phyloP scores from a whole-genome alignment of 345 rosid genomes.

The Hibiscus mutabilis region DNA sequence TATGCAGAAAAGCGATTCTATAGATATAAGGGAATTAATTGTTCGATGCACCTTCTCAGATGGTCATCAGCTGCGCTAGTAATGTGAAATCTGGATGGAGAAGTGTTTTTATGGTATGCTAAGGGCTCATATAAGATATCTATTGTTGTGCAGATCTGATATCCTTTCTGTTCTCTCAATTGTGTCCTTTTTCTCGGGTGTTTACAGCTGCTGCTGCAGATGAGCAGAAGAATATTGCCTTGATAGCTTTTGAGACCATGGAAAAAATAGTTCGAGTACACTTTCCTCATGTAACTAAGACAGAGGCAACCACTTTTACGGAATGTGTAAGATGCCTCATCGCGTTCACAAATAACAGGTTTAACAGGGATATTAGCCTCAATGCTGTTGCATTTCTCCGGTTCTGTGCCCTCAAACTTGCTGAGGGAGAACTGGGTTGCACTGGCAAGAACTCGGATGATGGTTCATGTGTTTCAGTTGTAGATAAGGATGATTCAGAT shows the following conservation, averaged over 20 bases:
- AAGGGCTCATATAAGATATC: background rate
- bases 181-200: constrained; percentile 39
- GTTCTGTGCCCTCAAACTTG: constrained; percentile 89
- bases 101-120: constrained; percentile 87
- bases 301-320: constrained; percentile 85
- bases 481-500: constrained; percentile 32
- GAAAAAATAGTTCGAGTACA: constrained; percentile 93
- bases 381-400: constrained; percentile 96
- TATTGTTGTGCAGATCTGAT: constrained; percentile 4
- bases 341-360: constrained; percentile 81
- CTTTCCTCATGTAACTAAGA: constrained; percentile 87
- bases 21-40: constrained; percentile 84
- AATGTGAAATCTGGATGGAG: constrained; percentile 99
- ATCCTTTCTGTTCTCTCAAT: constrained; percentile 16
- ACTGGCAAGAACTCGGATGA: constrained; percentile 43
- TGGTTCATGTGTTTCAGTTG: constrained; percentile 24
- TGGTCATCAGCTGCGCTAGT: constrained; percentile 89
- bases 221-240: constrained; percentile 74
- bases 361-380: constrained; percentile 86
- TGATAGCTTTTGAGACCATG: constrained; percentile 88
- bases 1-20: constrained; percentile 81
- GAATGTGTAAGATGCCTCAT: constrained; percentile 92
- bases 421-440: constrained; percentile 80
- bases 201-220: constrained; percentile 87
- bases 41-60: constrained; percentile 93